Evolutionary conservation across 1,139 yeast genomes (phyloP).

Genomic region (Debaryomycetaceae sp.): DNA sequence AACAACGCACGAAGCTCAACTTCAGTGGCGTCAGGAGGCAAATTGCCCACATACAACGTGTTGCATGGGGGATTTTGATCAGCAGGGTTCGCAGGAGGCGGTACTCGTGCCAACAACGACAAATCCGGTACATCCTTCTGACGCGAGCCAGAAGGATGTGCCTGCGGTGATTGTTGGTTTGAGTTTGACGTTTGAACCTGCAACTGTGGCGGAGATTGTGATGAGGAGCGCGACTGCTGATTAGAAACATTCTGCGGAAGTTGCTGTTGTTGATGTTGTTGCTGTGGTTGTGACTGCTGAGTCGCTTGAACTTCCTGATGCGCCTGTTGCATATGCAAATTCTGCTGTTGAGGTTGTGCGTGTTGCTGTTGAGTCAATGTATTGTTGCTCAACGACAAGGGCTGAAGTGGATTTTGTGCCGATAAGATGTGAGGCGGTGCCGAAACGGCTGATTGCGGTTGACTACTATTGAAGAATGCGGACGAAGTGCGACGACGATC

Average conservation of each 20-base stretch:
- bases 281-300: slow-evolving; percentile 12
- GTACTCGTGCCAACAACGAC: slow-evolving; percentile 69
- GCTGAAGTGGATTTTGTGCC: slow-evolving; percentile 9
- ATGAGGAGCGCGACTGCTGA: slow-evolving; percentile 7
- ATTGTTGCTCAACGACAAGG: slow-evolving; percentile 8
- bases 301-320: slow-evolving; percentile 5
- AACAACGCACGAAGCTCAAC: slow-evolving; percentile 85
- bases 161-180: slow-evolving; percentile 6
- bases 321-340: slow-evolving; percentile 5
- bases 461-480: slow-evolving; percentile 25
- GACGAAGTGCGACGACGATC: slow-evolving; percentile 33
- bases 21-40: slow-evolving; percentile 96
- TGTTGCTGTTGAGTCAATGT: slow-evolving; percentile 3
- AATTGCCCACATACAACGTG: slow-evolving; percentile 90
- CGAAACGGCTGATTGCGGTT: slow-evolving; percentile 7
- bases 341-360: slow-evolving; percentile 7
- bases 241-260: slow-evolving; percentile 12
- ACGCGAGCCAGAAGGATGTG: slow-evolving; percentile 4
- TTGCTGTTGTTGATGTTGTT: slow-evolving; percentile 7
- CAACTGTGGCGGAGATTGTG: slow-evolving; percentile 6
- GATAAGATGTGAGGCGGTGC: slow-evolving; percentile 9
- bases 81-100: slow-evolving; percentile 98
- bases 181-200: slow-evolving; percentile 4
- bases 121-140: slow-evolving; percentile 59
- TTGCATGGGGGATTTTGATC: slow-evolving; percentile 99